These are phyloP conservation scores for Fusarium tanahbumbuense DNA, from an alignment of 2,329 filamentous ascomycete genomes.

Conservation along the genomic window DNA sequence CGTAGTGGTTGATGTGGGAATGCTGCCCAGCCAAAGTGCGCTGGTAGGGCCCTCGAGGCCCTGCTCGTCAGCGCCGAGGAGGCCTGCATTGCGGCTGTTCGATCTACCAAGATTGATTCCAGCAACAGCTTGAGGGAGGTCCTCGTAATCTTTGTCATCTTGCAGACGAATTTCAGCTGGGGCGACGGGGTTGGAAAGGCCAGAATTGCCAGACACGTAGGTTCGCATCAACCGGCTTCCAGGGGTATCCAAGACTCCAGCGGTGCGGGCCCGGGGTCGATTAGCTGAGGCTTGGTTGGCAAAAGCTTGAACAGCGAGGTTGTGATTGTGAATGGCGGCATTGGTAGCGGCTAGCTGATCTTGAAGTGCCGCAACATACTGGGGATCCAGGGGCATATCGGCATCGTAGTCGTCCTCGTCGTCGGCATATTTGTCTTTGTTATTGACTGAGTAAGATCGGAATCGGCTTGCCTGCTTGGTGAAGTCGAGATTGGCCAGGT, in stretches of 20 bases:
- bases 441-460: constrained; percentile 97
- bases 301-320: constrained; percentile 92
- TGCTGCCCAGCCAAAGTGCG: constrained; percentile 96
- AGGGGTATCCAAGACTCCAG: constrained; percentile 88
- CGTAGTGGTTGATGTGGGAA: constrained; percentile 95
- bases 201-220: constrained; percentile 79
- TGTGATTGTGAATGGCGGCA: constrained; percentile 86
- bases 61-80: constrained; percentile 79
- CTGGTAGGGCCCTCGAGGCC: constrained; percentile 90
- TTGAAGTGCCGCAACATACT: constrained; percentile 71
- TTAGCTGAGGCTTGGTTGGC: constrained; percentile 84
- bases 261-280: constrained; percentile 89
- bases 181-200: constrained; percentile 78
- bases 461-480: constrained; percentile 86
- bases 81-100: constrained; percentile 73
- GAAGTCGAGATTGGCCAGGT: constrained; percentile 80
- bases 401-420: constrained; percentile 81
- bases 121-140: constrained; percentile 84
- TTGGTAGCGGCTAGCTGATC: constrained; percentile 73
- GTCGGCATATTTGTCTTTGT: constrained; percentile 95
- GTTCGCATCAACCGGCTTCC: constrained; percentile 72
- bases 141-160: constrained; percentile 82
- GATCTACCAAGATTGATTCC: constrained; percentile 78
- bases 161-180: constrained; percentile 79
- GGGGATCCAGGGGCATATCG: constrained; percentile 63